These are phyloP conservation scores for Colletotrichum scovillei DNA, from an alignment of 2,329 filamentous ascomycete genomes.

Conservation along the genomic window DNA sequence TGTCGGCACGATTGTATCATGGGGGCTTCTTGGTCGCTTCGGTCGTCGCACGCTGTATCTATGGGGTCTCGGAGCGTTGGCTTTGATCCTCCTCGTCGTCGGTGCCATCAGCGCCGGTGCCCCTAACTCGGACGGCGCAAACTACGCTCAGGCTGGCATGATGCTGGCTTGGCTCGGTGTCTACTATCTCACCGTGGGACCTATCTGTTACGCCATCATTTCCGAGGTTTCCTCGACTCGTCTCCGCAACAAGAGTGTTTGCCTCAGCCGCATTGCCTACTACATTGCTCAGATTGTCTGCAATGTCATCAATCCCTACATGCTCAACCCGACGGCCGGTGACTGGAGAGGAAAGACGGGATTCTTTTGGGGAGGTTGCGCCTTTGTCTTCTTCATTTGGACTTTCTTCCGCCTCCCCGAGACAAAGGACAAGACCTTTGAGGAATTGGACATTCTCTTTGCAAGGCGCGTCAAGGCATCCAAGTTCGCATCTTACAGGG, in stretches of 20 bases:
- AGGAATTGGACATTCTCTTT: slow-evolving; percentile 49
- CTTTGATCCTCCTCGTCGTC: slow-evolving; percentile 53
- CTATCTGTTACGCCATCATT: slow-evolving; percentile 53
- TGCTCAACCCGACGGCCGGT: slow-evolving; percentile 46
- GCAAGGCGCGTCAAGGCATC: slow-evolving; percentile 10
- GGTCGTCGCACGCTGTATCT: slow-evolving; percentile 57
- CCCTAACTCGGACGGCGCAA: slow-evolving; percentile 44
- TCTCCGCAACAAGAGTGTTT: slow-evolving; percentile 55
- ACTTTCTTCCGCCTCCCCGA: slow-evolving; percentile 49
- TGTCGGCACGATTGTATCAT: slow-evolving; percentile 53
- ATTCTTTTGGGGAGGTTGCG: slow-evolving; percentile 42
- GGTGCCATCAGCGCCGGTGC: slow-evolving; percentile 52
- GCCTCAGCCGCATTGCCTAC: slow-evolving; percentile 52
- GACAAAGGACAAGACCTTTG: slow-evolving; percentile 46
- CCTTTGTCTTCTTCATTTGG: slow-evolving; percentile 40
- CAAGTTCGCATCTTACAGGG: slow-evolving; percentile 19
- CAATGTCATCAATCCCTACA: slow-evolving; percentile 47
- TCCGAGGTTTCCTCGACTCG: slow-evolving; percentile 51
- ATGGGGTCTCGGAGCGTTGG: slow-evolving; percentile 48
- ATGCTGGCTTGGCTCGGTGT: slow-evolving; percentile 56
- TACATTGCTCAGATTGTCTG: slow-evolving; percentile 51
- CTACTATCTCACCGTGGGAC: slow-evolving; percentile 56
- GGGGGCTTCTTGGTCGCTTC: slow-evolving; percentile 52
- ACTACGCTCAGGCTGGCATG: slow-evolving; percentile 54
- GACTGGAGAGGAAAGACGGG: slow-evolving; percentile 51